A percentile compares a stretch with the other conserved stretches of the same genome.
Conservation (phyloP, 805 yeast species). For the Teunomyces aglyptinius region DNA sequence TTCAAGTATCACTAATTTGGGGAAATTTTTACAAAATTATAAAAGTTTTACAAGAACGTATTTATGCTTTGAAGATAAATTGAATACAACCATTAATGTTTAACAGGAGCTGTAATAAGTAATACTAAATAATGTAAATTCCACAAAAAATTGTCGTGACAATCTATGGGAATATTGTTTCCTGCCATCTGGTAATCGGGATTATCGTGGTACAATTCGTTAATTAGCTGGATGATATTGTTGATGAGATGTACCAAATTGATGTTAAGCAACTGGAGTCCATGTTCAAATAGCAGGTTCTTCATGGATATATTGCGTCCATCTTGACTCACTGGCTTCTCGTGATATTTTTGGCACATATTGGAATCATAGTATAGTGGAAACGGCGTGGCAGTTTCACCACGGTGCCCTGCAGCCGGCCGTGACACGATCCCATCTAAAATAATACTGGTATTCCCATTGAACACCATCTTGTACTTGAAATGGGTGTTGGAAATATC, state of each 20-base stretch:
- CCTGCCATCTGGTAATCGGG: slow-evolving; percentile 9
- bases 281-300: slow-evolving; percentile 32
- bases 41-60: neutral
- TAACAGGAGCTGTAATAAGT: slow-evolving; percentile 26
- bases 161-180: slow-evolving; percentile 33
- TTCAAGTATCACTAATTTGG: too few relatives aligned
- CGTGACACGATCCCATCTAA: slow-evolving; percentile 18
- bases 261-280: slow-evolving; percentile 29
- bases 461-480: slow-evolving; percentile 25
- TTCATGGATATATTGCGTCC: slow-evolving; percentile 5
- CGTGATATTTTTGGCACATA: slow-evolving; percentile 17
- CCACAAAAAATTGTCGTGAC: slow-evolving; percentile 42
- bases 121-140: slow-evolving; percentile 35
- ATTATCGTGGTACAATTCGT: slow-evolving; percentile 10
- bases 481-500: slow-evolving; percentile 22
- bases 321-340: slow-evolving; percentile 4
- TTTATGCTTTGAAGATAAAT: neutral
- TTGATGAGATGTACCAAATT: slow-evolving; percentile 27
- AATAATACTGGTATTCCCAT: slow-evolving; percentile 22
- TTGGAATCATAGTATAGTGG: slow-evolving; percentile 29
- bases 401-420: neutral
- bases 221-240: slow-evolving; percentile 16
- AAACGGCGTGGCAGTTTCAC: slow-evolving; percentile 10
- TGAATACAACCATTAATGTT: neutral
- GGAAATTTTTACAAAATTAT: too few relatives aligned